These are phyloP conservation scores for Suhomyces kunorum DNA, from an alignment of 1,139 yeast species.

Conservation along the genomic window DNA sequence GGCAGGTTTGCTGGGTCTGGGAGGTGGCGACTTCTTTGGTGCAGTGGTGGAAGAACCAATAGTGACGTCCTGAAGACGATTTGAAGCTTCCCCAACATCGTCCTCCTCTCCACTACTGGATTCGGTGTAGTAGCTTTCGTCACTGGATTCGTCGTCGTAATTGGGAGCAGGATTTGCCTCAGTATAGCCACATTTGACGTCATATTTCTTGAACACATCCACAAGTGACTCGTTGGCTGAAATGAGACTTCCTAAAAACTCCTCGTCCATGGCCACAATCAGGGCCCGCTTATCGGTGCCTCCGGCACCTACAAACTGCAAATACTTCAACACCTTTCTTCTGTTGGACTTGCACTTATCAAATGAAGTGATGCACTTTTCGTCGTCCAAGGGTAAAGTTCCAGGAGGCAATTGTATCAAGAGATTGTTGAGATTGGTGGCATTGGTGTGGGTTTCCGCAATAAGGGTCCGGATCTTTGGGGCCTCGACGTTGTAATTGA, in stretches of 20 bases:
- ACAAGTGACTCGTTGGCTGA: slow-evolving; percentile 90
- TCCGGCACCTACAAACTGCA: slow-evolving; percentile 74
- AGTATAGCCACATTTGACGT: slow-evolving; percentile 44
- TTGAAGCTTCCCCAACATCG: slow-evolving; percentile 19
- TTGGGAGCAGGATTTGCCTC: slow-evolving; percentile 40
- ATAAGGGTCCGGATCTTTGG: slow-evolving; percentile 70
- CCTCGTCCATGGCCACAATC: slow-evolving; percentile 56
- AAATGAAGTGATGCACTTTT: slow-evolving; percentile 59
- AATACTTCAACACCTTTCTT: slow-evolving; percentile 72
- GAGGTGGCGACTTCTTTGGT: slow-evolving; percentile 34
- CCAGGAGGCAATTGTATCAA: slow-evolving; percentile 56
- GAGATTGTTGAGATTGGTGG: slow-evolving; percentile 71
- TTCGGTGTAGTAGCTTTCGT: slow-evolving; percentile 48
- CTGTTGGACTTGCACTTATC: slow-evolving; percentile 76
- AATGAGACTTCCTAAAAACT: slow-evolving; percentile 79
- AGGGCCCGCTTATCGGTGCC: slow-evolving; percentile 33
- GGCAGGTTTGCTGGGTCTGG: slow-evolving; percentile 33
- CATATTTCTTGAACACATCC: slow-evolving; percentile 66
- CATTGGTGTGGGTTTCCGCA: slow-evolving; percentile 74
- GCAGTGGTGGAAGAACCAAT: slow-evolving; percentile 7
- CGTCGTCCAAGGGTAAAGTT: slow-evolving; percentile 62
- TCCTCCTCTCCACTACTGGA: slow-evolving; percentile 44
- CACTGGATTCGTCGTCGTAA: slow-evolving; percentile 30
- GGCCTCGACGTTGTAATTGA: slow-evolving; percentile 68
- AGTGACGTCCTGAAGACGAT: slow-evolving; percentile 14